Base-by-base conservation (phyloP, 2,329 filamentous ascomycete genomes). In the Fusarium nematophilum region DNA sequence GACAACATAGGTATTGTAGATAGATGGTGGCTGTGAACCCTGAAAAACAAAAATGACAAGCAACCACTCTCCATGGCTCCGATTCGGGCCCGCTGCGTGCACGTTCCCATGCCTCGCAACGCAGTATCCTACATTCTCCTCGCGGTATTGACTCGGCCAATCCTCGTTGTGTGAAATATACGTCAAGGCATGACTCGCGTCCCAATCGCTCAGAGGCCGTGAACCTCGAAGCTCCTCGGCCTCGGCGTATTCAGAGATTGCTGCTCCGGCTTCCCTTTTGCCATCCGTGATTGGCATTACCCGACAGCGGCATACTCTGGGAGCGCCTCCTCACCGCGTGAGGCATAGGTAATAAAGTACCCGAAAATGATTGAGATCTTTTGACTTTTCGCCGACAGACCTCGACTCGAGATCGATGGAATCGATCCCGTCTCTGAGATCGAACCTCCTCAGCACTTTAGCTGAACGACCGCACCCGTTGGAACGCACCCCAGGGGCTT, bases 11-110 rank as follows among this genome's bases (percentile, higher is more conserved):
- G 6, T 27, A 26, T 40, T 33, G 36, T 37, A 49, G 17, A 57
- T 33, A n/a, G n/a, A n/a, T n/a, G 38, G 44, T 36, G 27, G 38
- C 42, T 46, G 23, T 23, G 39, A 39, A 36, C 29, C 40, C 30
- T 31, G 50, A 17, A 47, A 50, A 34, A 29, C 29, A 33, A 31
- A 54, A 59, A 38, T 25, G 31, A 27, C n/a, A n/a, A n/a, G n/a
- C n/a, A 59, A 31, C 7, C 8, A 53, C 17, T 39, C 31, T 50
- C 38, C 34, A 29, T 38, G 34, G 38, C 42, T 45, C 15, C 9
- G 27, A 33, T 26, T 48, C 10, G 21, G n/a, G 15, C 29, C 25
- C 30, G 30, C 23, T 27, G 33, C 26, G 23, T 23, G 21, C 9
- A 47, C n/a, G n/a, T n/a, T 29, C 31, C 15, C 23, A 39, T 29